These are phyloP conservation scores for Margaritispora aquatica DNA, from an alignment of 495 filamentous ascomycete species.

Conservation along the genomic window DNA sequence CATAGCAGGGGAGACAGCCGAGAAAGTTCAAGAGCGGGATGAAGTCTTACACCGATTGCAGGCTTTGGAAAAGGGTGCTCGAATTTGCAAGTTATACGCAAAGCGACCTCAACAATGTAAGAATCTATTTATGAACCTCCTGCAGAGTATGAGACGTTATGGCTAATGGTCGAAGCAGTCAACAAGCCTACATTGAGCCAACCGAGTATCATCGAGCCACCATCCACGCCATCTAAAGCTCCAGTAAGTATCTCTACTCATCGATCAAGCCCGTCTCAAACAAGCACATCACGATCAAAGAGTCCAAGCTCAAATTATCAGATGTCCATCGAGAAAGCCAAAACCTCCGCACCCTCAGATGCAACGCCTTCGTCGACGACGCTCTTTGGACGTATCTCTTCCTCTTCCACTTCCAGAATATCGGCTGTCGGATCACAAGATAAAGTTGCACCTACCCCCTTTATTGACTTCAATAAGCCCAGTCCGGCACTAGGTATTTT, in stretches of 20 bases:
- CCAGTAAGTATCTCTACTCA: too few species aligned
- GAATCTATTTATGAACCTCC: neutral
- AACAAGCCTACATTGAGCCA: neutral
- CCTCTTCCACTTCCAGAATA: too few species aligned
- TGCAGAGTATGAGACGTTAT: neutral
- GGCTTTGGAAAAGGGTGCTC: slow-evolving; percentile 22
- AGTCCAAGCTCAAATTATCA: neutral
- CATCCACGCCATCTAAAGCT: neutral
- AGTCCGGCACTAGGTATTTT: too few species aligned
- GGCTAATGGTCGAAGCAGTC: neutral
- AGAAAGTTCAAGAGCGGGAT: slow-evolving; percentile 12
- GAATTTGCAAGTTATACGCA: slow-evolving; percentile 24
- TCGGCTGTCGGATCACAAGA: too few species aligned
- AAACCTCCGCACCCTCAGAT: too few species aligned
- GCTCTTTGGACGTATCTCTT: too few species aligned
- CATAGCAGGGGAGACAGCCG: slow-evolving; percentile 18
- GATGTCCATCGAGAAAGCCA: too few species aligned
- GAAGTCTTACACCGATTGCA: slow-evolving; percentile 16
- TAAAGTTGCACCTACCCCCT: too few species aligned
- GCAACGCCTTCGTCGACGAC: too few species aligned
- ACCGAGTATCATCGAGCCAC: neutral
- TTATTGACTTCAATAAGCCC: too few species aligned
- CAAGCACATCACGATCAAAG: neutral
- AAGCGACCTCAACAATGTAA: neutral
- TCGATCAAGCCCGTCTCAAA: neutral